A percentile compares a stretch with the other conserved stretches of the same genome.
phyloP scores from a whole-genome alignment of 2,329 filamentous ascomycete genomes.

The Phialocephala subalpina region DNA sequence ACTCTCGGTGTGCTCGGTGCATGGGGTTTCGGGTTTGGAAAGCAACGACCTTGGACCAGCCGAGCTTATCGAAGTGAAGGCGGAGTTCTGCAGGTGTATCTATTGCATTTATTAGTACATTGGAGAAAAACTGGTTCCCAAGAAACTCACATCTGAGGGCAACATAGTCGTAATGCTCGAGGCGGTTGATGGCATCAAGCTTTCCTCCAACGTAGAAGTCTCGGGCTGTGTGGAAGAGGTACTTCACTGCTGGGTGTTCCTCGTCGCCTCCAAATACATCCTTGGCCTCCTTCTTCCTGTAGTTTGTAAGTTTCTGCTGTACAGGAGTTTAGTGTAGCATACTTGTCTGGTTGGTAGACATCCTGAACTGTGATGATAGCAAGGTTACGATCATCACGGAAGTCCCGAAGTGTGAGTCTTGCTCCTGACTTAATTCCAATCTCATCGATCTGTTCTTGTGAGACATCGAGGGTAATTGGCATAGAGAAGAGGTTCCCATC shows the following conservation, averaged over 20 bases:
- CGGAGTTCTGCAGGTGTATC: constrained; percentile 94
- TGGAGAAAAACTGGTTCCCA: not conserved
- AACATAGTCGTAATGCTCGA: constrained; percentile 99
- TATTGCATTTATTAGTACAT: constrained; percentile 44
- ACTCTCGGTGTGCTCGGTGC: constrained; percentile 97
- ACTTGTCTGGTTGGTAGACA: constrained; percentile 96
- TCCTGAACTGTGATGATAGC: constrained; percentile 96
- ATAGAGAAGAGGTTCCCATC: constrained; percentile 95
- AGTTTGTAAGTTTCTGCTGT: constrained; percentile 31
- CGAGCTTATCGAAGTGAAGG: constrained; percentile 98
- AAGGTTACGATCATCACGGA: constrained; percentile 94
- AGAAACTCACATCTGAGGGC: constrained; percentile 83
- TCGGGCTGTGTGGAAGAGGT: constrained; percentile 80
- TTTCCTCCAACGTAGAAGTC: constrained; percentile 97
- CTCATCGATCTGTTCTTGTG: constrained; percentile 76
- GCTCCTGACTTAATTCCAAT: constrained; percentile 80
- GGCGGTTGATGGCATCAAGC: constrained; percentile 91
- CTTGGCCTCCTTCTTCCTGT: constrained; percentile 85
- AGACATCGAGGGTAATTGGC: constrained; percentile 92
- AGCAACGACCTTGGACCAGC: constrained; percentile 96
- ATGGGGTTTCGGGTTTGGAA: constrained; percentile 99
- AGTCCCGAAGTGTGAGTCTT: constrained; percentile 89
- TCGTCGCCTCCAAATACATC: constrained; percentile 94
- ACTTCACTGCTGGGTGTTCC: constrained; percentile 90
- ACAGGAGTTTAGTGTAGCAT: constrained; percentile 47